Percentiles rank a stretch among this genome's conserved stretches.
Conservation (phyloP, 1,284 basidiomycete genomes). For the Volvariella volvacea region DNA sequence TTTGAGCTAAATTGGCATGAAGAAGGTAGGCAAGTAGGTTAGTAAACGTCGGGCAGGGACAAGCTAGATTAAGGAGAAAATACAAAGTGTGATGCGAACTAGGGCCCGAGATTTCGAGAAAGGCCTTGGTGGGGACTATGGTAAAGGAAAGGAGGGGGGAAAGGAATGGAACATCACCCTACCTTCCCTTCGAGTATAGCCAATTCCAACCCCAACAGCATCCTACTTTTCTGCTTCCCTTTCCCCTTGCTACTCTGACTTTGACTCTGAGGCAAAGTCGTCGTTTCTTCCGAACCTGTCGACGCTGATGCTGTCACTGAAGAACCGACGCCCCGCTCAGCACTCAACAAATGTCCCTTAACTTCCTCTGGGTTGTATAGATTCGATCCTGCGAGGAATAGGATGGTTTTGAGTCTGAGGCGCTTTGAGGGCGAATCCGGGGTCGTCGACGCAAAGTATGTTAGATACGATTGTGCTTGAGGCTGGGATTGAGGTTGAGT, state of each 20-base stretch:
- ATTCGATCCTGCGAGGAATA: constrained; percentile 73
- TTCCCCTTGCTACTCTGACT: neutral
- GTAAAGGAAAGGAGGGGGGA: too few relatives aligned
- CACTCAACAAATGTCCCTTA: constrained; percentile 36
- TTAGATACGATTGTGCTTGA: constrained; percentile 35
- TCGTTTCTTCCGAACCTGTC: constrained; percentile 38
- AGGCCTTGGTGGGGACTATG: too few relatives aligned
- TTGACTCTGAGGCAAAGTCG: constrained; percentile 18
- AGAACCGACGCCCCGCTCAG: too few relatives aligned
- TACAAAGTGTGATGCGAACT: constrained; percentile 1
- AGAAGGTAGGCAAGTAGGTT: too few relatives aligned
- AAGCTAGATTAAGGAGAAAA: constrained; percentile 9
- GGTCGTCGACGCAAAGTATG: constrained; percentile 60
- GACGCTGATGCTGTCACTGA: too few relatives aligned
- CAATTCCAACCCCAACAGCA: constrained; percentile 61
- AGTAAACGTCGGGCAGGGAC: neutral
- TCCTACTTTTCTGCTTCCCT: neutral
- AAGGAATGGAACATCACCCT: too few relatives aligned
- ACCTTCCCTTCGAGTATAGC: constrained; percentile 84
- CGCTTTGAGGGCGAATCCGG: constrained; percentile 72
- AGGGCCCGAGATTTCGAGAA: too few relatives aligned
- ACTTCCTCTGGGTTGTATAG: constrained; percentile 56
- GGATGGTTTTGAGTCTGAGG: constrained; percentile 63
- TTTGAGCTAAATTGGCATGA: constrained; percentile 38
- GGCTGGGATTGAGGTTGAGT: too few relatives aligned